Base-by-base conservation (phyloP, 495 filamentous ascomycete genomes). In the Cryomyces antarcticus region DNA sequence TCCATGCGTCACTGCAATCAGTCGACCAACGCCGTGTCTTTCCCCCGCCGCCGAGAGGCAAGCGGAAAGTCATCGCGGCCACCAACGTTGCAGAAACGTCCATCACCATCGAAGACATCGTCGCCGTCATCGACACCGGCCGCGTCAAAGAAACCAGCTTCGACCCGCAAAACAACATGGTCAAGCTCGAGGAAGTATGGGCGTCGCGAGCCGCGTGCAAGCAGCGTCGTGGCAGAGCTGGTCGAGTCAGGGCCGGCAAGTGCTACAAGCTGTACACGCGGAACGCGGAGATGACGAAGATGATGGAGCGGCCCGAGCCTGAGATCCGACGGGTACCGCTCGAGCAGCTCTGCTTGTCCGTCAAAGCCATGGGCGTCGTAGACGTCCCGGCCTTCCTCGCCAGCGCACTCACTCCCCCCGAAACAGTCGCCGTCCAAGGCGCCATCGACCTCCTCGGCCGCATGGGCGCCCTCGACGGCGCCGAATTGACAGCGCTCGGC, bases 61-160 rank as follows among this genome's bases (percentile, higher is more conserved):
- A 80, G 59, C 67, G 89, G 24, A 97, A 97, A 61, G 75, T 97
- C 34, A 78, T 97, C 24, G 81, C 82, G 7, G 80, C 89, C 1
- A 97, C 89, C 11, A 97, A 97, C 50, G 88, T 97, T 11, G 89
- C 89, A 3, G 89, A 97, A 56, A 97, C 89, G 0, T 96, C 89
- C 7, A 96, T 97, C 53, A 97, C 89, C 0, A 97, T 97, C 41
- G 82, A 89, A 45, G 89, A 97, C 52, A 80, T 96, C 31, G 87
- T 96, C 9, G 89, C 86, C 24, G 92, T 97, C 40, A 92, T 97
- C 41, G 89, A 97, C 54, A 86, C 80, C 5, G 89, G 89, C 12
- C 75, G 82, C 30, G 88, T 97, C 17, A 96, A 96, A 57, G 89
- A 97, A 60, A 96, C 87, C 0, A 86, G 78, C 50, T 97, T 87